Evolutionary conservation across 208 protist species (phyloP), one percentile per base, ranked within the genome.

Genomic region (Hexamita inflata): DNA sequence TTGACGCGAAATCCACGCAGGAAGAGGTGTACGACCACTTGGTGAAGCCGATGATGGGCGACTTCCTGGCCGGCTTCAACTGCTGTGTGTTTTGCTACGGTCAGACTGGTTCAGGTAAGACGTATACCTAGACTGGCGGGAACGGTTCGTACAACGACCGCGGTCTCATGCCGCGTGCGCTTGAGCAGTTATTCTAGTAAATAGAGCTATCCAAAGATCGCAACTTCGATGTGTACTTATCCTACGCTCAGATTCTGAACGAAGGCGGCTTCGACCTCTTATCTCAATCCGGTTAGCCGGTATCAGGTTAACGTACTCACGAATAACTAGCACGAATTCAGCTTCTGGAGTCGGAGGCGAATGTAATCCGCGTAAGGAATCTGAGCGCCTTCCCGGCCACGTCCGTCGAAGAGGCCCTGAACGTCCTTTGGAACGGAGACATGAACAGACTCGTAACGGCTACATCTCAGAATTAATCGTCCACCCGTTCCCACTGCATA

Each of bases 381-480:
- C 38, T 66, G 13, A 38, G 67, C 26, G 40, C 35, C 9, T 2
- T 75, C 34, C 2, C 29, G n/a, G 38, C 59, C 0, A 28, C 15
- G 0, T 75, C 68, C 29, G 13, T 60, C 19, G 62, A 60, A 26
- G 58, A 73, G 26, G 73, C 74, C 29, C 15, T 67, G 35, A n/a
- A 75, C 34, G 19, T 78, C 0, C 15, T 81, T 15, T 73, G 57
- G 58, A 34, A 74, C 7, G 75, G 74, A 40, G 58, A 77, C 26
- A 40, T 13, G 1, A 58, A 76, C 34, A 60, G 78, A 61, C 32
- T 59, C 26, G 59, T 75, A 0, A 49, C 45, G 26, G 53, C 45
- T 42, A 81, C 78, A 35, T 53, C 74, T 59, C 59, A 73, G 39
- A 77, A 77, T 38, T n/a, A 77, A 7, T 58, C 58, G 28, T 77